Evolutionary conservation across 2,329 filamentous ascomycete genomes (phyloP), one percentile per base, ranked within the genome.

Genomic region (Macrophomina pseudophaseolina): DNA sequence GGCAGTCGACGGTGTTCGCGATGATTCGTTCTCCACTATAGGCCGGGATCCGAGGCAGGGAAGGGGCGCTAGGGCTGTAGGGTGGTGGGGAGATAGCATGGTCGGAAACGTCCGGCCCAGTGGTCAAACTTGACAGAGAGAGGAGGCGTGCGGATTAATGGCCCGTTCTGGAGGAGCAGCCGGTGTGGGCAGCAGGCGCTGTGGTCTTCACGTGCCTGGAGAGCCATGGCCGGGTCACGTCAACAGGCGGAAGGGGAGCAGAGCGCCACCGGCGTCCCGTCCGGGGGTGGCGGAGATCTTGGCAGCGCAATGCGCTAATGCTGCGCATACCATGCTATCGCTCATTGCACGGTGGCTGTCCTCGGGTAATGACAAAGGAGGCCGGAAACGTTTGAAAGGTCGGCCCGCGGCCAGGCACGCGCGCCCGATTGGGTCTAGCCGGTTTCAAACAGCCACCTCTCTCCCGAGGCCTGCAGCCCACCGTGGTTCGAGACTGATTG

Each of bases 331-430:
- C 23, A 42, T 54, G 63, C 52, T 33, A 54, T 56, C n/a, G 62
- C 30, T 54, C n/a, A 33, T 33, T 44, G 62, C n/a, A 18, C 28
- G 46, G 51, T 40, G 51, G 51, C 23, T 49, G 63, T 58, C 54
- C 18, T 56, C 32, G 63, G 30, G 58, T 62, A 65, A 65, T 65
- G 52, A 65, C 52, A 48, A 58, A 49, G 40, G 46, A 48, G 32
- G 51, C 11, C 32, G 32, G 63, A 23, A 28, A 11, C 30, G 38
- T 54, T 65, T 56, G 33, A 62, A 28, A 62, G 58, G 42, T 62
- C 58, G 58, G 58, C 30, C 58, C 58, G 58, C 54, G 8, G 58
- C 14, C 58, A 62, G 58, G 32, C 38, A 62, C 58, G 30, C 8
- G 6, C 16, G 8, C 58, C 58, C 12, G 5, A 38, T 62, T 8